Evolutionary conservation across 1,139 yeast species (phyloP).

Genomic region (Candida labiduridarum): DNA sequence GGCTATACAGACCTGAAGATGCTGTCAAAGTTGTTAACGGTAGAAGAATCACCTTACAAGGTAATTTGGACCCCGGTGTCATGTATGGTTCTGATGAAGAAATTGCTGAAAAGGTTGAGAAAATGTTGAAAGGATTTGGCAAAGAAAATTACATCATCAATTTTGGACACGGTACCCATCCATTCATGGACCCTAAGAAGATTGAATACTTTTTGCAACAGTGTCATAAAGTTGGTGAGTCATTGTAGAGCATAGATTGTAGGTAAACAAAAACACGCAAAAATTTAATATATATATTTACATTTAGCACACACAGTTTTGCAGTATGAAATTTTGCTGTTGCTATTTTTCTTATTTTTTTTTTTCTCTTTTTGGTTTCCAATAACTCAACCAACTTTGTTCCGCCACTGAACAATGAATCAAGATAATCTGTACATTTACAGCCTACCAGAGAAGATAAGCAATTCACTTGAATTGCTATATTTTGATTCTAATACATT

Average conservation of each 20-base stretch:
- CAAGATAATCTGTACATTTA: slow-evolving; percentile 54
- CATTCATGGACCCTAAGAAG: slow-evolving; percentile 92
- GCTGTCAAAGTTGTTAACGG: slow-evolving; percentile 80
- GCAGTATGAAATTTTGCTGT: not conserved
- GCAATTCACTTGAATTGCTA: slow-evolving; percentile 54
- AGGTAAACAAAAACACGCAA: not conserved
- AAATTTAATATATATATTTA: not conserved
- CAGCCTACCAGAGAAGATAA: slow-evolving; percentile 44
- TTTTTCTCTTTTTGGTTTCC: too few relatives aligned
- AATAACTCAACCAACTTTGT: not conserved
- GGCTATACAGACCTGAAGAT: slow-evolving; percentile 84
- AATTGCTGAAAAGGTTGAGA: slow-evolving; percentile 78
- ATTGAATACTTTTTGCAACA: slow-evolving; percentile 82
- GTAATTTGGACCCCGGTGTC: slow-evolving; percentile 93
- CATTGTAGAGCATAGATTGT: slow-evolving; percentile 12
- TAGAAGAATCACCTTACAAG: slow-evolving; percentile 83
- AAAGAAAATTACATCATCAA: slow-evolving; percentile 88
- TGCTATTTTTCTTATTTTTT: too few relatives aligned
- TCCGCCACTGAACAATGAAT: not conserved
- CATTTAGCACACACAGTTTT: not conserved
- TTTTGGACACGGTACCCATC: slow-evolving; percentile 98
- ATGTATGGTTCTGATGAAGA: slow-evolving; percentile 87
- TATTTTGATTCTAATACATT: slow-evolving; percentile 55
- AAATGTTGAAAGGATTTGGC: slow-evolving; percentile 89
- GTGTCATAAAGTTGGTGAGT: slow-evolving; percentile 74